phyloP scores from a whole-genome alignment of 2,329 filamentous ascomycete genomes.

The Purpureocillium takamizusanense region DNA sequence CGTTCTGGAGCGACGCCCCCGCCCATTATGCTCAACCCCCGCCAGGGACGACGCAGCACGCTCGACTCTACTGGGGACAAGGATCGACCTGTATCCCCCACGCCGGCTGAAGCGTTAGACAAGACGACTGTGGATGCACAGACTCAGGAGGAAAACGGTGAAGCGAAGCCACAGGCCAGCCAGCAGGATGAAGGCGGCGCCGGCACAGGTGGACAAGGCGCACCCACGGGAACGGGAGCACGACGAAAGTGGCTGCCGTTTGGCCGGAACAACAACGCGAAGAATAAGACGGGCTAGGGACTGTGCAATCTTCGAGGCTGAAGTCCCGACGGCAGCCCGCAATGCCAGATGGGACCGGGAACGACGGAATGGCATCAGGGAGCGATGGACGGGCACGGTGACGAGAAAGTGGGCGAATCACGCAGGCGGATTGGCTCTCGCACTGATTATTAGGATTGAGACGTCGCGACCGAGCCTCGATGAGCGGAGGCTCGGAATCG shows the following conservation, averaged over 20 bases:
- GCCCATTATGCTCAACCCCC: constrained; percentile 41
- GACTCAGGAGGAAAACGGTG: constrained; percentile 3
- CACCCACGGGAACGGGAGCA: constrained; percentile 11
- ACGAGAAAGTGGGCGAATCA: no score
- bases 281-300: constrained; percentile 10
- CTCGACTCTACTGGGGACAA: constrained; percentile 10
- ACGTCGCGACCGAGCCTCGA: no score
- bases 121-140: not conserved
- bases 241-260: constrained; percentile 29
- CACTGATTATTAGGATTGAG: no score
- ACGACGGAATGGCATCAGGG: no score
- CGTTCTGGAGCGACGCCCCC: constrained; percentile 43
- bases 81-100: constrained; percentile 8
- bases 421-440: no score
- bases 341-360: not conserved
- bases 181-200: constrained; percentile 6
- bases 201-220: not conserved
- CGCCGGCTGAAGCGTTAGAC: not conserved
- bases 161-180: constrained; percentile 3
- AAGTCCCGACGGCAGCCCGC: constrained; percentile 4
- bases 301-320: not conserved
- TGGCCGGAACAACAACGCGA: constrained; percentile 14
- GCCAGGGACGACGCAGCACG: constrained; percentile 19
- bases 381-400: no score
- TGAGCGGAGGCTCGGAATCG: no score